Percentiles rank a stretch among this genome's conserved stretches.
phyloP scores from a whole-genome alignment of 495 filamentous ascomycete species.

The Sordaria brevicollis region DNA sequence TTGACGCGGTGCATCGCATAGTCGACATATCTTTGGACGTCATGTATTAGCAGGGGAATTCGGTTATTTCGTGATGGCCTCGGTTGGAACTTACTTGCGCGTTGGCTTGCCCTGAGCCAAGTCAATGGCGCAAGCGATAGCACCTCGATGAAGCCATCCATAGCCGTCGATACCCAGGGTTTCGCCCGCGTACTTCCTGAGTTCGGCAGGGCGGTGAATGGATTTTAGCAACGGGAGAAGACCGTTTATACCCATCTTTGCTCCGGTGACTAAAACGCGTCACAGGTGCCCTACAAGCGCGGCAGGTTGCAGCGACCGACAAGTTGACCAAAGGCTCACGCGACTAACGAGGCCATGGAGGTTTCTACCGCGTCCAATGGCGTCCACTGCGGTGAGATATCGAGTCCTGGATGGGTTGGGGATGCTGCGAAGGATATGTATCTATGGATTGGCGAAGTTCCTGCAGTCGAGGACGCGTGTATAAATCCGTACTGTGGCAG shows the following conservation, averaged over 20 bases:
- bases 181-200: slow-evolving; percentile 81
- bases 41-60: slow-evolving; percentile 8
- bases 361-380: not conserved
- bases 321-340: not conserved
- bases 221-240: slow-evolving; percentile 89
- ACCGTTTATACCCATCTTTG: slow-evolving; percentile 37
- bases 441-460: not conserved
- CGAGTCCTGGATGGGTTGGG: not conserved
- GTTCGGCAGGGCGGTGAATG: slow-evolving; percentile 77
- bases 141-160: slow-evolving; percentile 95
- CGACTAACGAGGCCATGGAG: not conserved
- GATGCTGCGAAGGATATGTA: not conserved
- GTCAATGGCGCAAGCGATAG: slow-evolving; percentile 83
- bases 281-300: not conserved
- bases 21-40: slow-evolving; percentile 62
- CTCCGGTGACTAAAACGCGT: not conserved
- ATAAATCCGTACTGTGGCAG: not conserved
- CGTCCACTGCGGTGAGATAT: slow-evolving; percentile 4
- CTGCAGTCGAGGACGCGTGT: not conserved
- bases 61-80: not conserved
- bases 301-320: not conserved
- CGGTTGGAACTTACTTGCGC: slow-evolving; percentile 50
- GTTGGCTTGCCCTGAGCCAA: slow-evolving; percentile 82
- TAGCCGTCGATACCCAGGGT: slow-evolving; percentile 93
- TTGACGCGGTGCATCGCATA: slow-evolving; percentile 83